phyloP scores from a whole-genome alignment of 768 basidiomycete species.

The Kwoniella newhampshirensis region DNA sequence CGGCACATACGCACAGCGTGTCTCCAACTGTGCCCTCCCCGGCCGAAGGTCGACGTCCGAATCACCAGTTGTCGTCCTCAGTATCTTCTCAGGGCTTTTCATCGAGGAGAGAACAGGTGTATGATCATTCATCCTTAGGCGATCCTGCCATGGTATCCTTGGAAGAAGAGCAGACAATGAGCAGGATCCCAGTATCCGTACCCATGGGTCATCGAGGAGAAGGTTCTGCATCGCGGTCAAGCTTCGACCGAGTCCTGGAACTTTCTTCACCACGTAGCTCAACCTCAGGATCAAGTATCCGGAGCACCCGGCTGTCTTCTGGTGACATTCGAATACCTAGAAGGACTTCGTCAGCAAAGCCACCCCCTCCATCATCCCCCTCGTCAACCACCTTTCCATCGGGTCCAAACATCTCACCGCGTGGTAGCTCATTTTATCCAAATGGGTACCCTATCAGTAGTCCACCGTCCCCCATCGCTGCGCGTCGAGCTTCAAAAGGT shows the following conservation, averaged over 20 bases:
- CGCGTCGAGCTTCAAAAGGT: not conserved
- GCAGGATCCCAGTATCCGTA: not conserved
- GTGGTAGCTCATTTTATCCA: slow-evolving; percentile 1
- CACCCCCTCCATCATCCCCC: not conserved
- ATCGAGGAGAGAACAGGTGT: not conserved
- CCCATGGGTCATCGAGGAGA: not conserved
- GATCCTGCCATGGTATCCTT: not conserved
- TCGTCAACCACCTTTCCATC: not conserved
- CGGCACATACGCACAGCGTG: too few relatives aligned
- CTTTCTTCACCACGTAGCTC: not conserved
- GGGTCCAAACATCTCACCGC: slow-evolving; percentile 5
- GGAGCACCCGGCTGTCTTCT: not conserved
- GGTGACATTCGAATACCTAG: slow-evolving; percentile 1
- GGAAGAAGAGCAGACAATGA: too few relatives aligned
- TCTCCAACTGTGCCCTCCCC: too few relatives aligned
- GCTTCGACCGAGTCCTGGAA: not conserved
- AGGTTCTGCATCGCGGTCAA: not conserved
- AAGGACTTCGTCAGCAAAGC: not conserved
- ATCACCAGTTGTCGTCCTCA: slow-evolving; percentile 5
- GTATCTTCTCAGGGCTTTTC: slow-evolving; percentile 5
- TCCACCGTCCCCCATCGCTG: not conserved
- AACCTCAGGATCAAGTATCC: not conserved
- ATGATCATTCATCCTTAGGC: too few relatives aligned
- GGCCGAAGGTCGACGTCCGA: slow-evolving; percentile 12
- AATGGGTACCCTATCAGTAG: not conserved